Percentiles rank a stretch among this genome's conserved stretches.
These are phyloP conservation scores for Ustilago curta DNA, from an alignment of 1,284 basidiomycete species.

Conservation along the genomic window DNA sequence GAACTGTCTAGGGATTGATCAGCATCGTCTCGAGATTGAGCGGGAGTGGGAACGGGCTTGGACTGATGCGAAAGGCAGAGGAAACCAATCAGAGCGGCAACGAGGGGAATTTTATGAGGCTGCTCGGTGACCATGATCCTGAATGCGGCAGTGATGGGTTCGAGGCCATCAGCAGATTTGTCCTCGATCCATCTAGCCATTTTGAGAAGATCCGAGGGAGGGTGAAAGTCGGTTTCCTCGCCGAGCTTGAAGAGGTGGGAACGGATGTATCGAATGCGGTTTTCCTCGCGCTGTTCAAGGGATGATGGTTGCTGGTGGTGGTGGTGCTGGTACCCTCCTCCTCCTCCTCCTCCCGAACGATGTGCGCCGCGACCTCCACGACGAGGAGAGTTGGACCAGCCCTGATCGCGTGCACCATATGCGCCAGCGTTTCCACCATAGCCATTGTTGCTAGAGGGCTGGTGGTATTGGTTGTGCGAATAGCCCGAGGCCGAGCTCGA, in stretches of 20 bases:
- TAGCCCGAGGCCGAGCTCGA: slow-evolving; percentile 10
- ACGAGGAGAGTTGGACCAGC: slow-evolving; percentile 44
- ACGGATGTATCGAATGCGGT: slow-evolving; percentile 41
- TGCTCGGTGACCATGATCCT: slow-evolving; percentile 63
- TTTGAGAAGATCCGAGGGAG: slow-evolving; percentile 55
- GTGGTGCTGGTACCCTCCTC: slow-evolving; percentile 25
- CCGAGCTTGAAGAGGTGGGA: slow-evolving; percentile 57
- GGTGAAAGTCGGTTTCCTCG: slow-evolving; percentile 57
- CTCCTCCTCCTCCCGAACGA: slow-evolving; percentile 21
- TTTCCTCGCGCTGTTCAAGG: slow-evolving; percentile 45
- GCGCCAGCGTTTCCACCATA: slow-evolving; percentile 5
- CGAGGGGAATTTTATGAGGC: slow-evolving; percentile 58
- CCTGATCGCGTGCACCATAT: slow-evolving; percentile 23
- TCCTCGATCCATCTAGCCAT: slow-evolving; percentile 61
- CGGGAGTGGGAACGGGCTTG: slow-evolving; percentile 10
- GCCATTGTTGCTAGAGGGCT: slow-evolving; percentile 13
- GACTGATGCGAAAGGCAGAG: slow-evolving; percentile 52
- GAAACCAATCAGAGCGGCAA: slow-evolving; percentile 64
- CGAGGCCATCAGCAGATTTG: slow-evolving; percentile 41
- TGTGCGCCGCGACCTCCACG: slow-evolving; percentile 36
- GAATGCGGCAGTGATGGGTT: slow-evolving; percentile 54
- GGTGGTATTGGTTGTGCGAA: slow-evolving; percentile 17
- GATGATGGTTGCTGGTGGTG: slow-evolving; percentile 29
- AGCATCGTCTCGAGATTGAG: slow-evolving; percentile 6
- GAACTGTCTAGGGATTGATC: slow-evolving; percentile 4